Evolutionary conservation across 2,329 filamentous ascomycete species (phyloP).

Genomic region (Fusarium marasasianum): DNA sequence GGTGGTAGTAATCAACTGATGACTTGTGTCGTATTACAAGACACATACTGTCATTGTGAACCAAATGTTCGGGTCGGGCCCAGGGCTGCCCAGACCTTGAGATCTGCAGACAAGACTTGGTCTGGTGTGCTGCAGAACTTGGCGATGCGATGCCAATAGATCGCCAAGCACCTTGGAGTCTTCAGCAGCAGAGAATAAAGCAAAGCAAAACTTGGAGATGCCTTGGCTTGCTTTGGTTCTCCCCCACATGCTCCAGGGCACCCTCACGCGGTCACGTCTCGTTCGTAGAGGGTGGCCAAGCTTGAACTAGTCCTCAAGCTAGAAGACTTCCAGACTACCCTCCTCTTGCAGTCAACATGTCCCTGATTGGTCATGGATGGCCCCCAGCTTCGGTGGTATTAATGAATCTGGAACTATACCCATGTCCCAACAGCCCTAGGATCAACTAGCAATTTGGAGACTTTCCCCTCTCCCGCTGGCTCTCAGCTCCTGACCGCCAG

Average conservation of each 20-base stretch:
- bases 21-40: not conserved
- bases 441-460: conserved; percentile 20
- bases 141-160: conserved; percentile 35
- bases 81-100: conserved; percentile 31
- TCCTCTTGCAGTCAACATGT: not conserved
- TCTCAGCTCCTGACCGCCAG: conserved; percentile 13
- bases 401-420: conserved; percentile 11
- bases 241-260: conserved; percentile 19
- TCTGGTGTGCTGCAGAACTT: conserved; percentile 16
- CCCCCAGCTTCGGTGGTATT: conserved; percentile 12
- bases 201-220: not conserved
- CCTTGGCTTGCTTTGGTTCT: conserved; percentile 6
- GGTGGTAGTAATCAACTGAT: conserved; percentile 3
- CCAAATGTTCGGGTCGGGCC: conserved; percentile 8
- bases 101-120: conserved; percentile 27
- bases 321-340: conserved; percentile 42
- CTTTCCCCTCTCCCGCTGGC: conserved; percentile 15
- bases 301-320: conserved; percentile 12
- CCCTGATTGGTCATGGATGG: conserved; percentile 23
- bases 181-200: not conserved
- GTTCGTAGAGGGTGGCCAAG: conserved; percentile 4
- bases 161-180: conserved; percentile 11
- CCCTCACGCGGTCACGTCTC: conserved; percentile 1
- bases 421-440: not conserved
- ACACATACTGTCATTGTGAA: conserved; percentile 13